Percentiles rank a stretch among this genome's conserved stretches.
These are phyloP conservation scores for Meyerozyma athensensis DNA, from an alignment of 1,139 yeast genomes.

Conservation along the genomic window DNA sequence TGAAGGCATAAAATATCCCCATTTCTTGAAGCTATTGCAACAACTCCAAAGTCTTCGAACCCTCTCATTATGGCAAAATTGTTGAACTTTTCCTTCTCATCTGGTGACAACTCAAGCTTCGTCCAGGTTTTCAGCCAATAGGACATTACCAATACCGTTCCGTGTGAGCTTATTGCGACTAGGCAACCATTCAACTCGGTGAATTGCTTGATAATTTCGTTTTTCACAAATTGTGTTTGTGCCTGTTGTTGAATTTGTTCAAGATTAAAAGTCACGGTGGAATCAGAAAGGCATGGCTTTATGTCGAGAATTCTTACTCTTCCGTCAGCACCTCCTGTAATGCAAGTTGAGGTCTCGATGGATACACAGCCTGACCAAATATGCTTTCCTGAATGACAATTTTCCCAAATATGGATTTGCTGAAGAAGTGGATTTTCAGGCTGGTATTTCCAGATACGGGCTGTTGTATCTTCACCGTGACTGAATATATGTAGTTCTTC, in stretches of 20 bases:
- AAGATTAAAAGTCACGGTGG: slow-evolving; percentile 23
- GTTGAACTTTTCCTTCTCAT: slow-evolving; percentile 25
- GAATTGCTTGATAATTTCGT: slow-evolving; percentile 63
- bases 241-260: slow-evolving; percentile 25
- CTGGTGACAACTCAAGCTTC: slow-evolving; percentile 26
- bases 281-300: slow-evolving; percentile 18
- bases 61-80: slow-evolving; percentile 52
- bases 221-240: slow-evolving; percentile 26
- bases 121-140: slow-evolving; percentile 13
- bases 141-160: slow-evolving; percentile 41
- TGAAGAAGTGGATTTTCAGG: slow-evolving; percentile 19
- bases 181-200: slow-evolving; percentile 42
- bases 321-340: slow-evolving; percentile 91
- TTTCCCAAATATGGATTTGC: slow-evolving; percentile 34
- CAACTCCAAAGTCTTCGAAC: slow-evolving; percentile 33
- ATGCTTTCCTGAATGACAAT: slow-evolving; percentile 81
- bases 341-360: slow-evolving; percentile 39
- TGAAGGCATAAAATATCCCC: slow-evolving; percentile 49
- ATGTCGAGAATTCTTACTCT: slow-evolving; percentile 62
- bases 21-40: slow-evolving; percentile 46
- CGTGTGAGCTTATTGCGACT: slow-evolving; percentile 60
- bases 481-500: slow-evolving; percentile 45
- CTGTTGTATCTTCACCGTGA: slow-evolving; percentile 86
- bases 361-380: slow-evolving; percentile 77
- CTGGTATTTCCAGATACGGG: slow-evolving; percentile 66